Evolutionary conservation across 768 basidiomycete species (phyloP), one percentile per base, ranked within the genome.

Genomic region (Nevesoporus exiguus): DNA sequence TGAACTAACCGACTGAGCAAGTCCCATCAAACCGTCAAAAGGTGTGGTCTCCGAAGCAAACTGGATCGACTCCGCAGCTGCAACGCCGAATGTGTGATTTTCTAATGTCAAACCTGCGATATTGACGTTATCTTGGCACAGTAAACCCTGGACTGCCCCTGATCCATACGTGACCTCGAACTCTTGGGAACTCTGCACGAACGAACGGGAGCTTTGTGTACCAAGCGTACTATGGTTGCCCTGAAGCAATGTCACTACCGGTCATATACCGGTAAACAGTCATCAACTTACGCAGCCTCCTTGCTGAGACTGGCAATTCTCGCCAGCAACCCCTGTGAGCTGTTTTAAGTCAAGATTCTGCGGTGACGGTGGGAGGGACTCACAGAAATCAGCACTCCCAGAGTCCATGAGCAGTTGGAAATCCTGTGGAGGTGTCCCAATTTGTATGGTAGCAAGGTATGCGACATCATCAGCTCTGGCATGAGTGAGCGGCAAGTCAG

Each of bases 1-100:
- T 34, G 13, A 17, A 73, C 80, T 49, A 57, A 84, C 85, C 47
- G 85, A 86, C 72, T 85, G 76, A 7, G 86, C 90, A 45, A 89
- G 76, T 33, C 90, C 89, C 83, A 90, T 86, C 34, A 92, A 68
- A 15, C 90, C 88, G 64, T 90, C 86, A 57, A 88, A 89, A 1
- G 79, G 73, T 37, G 76, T 74, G 1, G 56, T 49, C 59, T 76
- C 56, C 34, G 64, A 62, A 14, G 82, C 74, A 71, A 93, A 91
- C 31, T 90, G 82, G 0, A 67, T 61, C 46, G 78, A 82, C 68
- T 92, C 90, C 13, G 60, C 36, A 2, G 68, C 70, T 7, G 87
- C 80, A 21, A 84, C 83, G 50, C 91, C 91, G 56, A 93, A 90
- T 0, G 76, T 79, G 67, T 90, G 88, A 4, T 61, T 73, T 5